These are phyloP conservation scores for Ophidiomyces ophidiicola DNA, from an alignment of 2,329 filamentous ascomycete species.

Conservation along the genomic window DNA sequence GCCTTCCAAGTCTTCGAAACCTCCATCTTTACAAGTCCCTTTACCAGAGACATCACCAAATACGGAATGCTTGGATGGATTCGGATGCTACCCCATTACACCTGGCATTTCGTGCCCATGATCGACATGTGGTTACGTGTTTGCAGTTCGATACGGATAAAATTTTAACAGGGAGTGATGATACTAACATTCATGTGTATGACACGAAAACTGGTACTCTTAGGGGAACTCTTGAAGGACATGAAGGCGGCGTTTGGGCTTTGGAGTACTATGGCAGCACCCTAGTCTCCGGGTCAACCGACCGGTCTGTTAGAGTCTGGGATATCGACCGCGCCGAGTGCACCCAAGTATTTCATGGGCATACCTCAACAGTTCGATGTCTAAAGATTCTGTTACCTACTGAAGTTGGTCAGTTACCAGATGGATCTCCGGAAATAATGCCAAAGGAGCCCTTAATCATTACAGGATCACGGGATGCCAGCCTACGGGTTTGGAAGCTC, in stretches of 20 bases:
- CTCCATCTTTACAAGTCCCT: constrained; percentile 93
- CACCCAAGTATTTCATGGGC: constrained; percentile 91
- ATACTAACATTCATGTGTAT: constrained; percentile 95
- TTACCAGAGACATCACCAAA: constrained; percentile 83
- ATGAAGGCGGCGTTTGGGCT: constrained; percentile 96
- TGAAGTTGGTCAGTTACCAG: constrained; percentile 56
- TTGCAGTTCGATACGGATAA: constrained; percentile 97
- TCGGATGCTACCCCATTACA: constrained; percentile 72
- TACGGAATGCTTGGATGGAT: constrained; percentile 84
- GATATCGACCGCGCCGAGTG: constrained; percentile 88
- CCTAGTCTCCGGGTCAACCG: constrained; percentile 88
- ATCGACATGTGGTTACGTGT: constrained; percentile 92
- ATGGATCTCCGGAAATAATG: constrained; percentile 72
- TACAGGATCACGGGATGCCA: constrained; percentile 89
- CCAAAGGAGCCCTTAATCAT: constrained; percentile 93
- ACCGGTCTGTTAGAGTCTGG: constrained; percentile 97
- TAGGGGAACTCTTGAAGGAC: constrained; percentile 71
- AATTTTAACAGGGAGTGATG: constrained; percentile 93
- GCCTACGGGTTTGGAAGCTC: constrained; percentile 85
- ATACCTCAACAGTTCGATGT: constrained; percentile 93
- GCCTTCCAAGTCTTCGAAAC: constrained; percentile 63
- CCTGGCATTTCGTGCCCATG: constrained; percentile 91
- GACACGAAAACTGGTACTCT: constrained; percentile 88
- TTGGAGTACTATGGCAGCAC: constrained; percentile 92
- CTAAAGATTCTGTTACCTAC: constrained; percentile 86